A percentile compares a stretch with the other conserved stretches of the same genome.
Conservation (phyloP, 345 rosid genomes). For the Sapria himalayana region DNA sequence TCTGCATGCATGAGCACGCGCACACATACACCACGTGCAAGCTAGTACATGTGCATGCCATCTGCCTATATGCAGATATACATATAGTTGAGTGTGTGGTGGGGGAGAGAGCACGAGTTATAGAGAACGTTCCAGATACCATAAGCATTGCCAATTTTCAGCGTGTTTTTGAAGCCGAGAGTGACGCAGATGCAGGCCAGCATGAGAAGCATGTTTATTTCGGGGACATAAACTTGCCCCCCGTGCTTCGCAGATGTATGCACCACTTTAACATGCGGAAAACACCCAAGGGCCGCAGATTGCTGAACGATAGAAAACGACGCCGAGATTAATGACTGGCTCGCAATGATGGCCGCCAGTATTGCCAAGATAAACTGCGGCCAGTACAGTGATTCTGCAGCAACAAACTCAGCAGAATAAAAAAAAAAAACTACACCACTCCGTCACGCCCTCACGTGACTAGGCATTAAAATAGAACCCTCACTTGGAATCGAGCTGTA, state of each 20-base stretch:
- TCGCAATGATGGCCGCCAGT: conserved; percentile 28
- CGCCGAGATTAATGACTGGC: conserved; percentile 38
- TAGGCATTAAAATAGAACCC: neutral
- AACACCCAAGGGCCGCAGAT: conserved; percentile 29
- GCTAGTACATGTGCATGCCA: too few relatives aligned
- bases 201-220: conserved; percentile 29
- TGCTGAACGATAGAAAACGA: conserved; percentile 40
- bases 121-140: conserved; percentile 26
- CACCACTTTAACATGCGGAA: conserved; percentile 31
- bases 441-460: too few relatives aligned
- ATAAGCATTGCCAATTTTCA: conserved; percentile 32
- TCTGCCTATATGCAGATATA: too few relatives aligned
- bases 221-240: conserved; percentile 40
- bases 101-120: too few relatives aligned
- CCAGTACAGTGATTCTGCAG: conserved; percentile 24
- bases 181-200: conserved; percentile 26
- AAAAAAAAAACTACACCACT: neutral
- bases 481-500: conserved; percentile 14
- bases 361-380: conserved; percentile 28
- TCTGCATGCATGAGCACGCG: too few relatives aligned
- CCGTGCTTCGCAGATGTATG: conserved; percentile 26
- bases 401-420: neutral
- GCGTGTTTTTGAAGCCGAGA: conserved; percentile 21
- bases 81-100: too few relatives aligned
- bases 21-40: too few relatives aligned